Evolutionary conservation across 345 rosid genomes (phyloP), one percentile per base, ranked within the genome.

Genomic region (Salix dunnii): DNA sequence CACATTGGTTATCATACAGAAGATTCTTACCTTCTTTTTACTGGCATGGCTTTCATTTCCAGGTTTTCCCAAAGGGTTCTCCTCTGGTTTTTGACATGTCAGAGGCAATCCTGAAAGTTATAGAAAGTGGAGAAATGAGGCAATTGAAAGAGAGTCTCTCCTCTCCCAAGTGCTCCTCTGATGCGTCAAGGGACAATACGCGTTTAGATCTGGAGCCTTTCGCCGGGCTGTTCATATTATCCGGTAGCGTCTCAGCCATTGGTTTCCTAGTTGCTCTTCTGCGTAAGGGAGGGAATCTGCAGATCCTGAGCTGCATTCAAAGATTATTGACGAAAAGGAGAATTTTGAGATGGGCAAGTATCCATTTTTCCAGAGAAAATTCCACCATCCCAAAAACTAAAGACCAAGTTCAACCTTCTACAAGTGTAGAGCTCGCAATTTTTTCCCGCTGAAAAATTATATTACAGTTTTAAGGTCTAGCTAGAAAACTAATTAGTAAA

Each of bases 1-100:
- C 4, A 14, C 16, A 3, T 28, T 31, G 18, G 7, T 25, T 65
- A 17, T 10, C 23, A 51, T 21, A 20, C 0, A 2, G 25, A 1
- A 2, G 20, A 51, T 51, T 7, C 60, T 51, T 12, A 65, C 11
- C 68, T 30, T 30, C 16, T 16, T 16, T 1, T 30, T 65, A 17
- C 33, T 65, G 42, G n/a, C n/a, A 7, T 31, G 31, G 2, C 33
- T 43, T 25, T 65, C 7, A 66, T 28, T 42, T 72, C 25, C 64
- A 78, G 86, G 82, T 76, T 38, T 76, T 84, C 13, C 81, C 70
- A 1, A 81, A 74, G 48, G 81, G 79, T 27, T 81, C 85, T 31
- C 75, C 79, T 4, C 28, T 79, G 73, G 49, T 75, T 20, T 68
- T 51, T 27, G 85, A 81, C 68, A 36, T 81, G 65, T 84, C 79